phyloP scores from a whole-genome alignment of 2,329 filamentous ascomycete genomes.

The Cadophora malorum region DNA sequence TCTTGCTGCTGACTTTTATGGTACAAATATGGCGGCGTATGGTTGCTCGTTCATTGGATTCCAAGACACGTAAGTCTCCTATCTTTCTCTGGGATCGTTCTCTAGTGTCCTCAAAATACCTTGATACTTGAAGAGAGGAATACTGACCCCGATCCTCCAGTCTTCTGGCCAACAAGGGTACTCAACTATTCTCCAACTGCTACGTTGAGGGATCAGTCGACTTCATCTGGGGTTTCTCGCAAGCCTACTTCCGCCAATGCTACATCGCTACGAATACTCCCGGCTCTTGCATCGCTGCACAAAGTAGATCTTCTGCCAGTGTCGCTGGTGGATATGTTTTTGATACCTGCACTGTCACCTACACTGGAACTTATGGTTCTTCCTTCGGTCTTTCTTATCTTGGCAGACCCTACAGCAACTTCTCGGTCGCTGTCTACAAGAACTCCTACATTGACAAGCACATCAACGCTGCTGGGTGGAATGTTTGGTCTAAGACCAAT shows the following conservation, averaged over 20 bases:
- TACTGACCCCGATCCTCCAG: neutral
- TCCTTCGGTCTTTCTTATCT: slow-evolving; percentile 19
- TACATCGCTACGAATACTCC: slow-evolving; percentile 49
- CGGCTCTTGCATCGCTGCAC: slow-evolving; percentile 50
- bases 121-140: neutral
- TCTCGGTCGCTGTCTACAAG: slow-evolving; percentile 21
- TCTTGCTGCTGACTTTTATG: slow-evolving; percentile 56
- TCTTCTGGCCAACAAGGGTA: slow-evolving; percentile 54
- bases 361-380: slow-evolving; percentile 20
- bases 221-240: slow-evolving; percentile 59
- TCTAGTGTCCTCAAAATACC: neutral
- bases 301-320: slow-evolving; percentile 48
- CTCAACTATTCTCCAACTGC: slow-evolving; percentile 59
- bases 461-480: slow-evolving; percentile 25
- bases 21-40: slow-evolving; percentile 59
- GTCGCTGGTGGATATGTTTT: slow-evolving; percentile 46
- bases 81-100: too few relatives aligned
- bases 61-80: slow-evolving; percentile 54
- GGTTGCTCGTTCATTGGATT: slow-evolving; percentile 58
- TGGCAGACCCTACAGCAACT: slow-evolving; percentile 20
- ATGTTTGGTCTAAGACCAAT: slow-evolving; percentile 20
- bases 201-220: slow-evolving; percentile 63
- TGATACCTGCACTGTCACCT: slow-evolving; percentile 21
- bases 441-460: slow-evolving; percentile 23
- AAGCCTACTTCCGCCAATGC: slow-evolving; percentile 55